Evolutionary conservation across 2,329 filamentous ascomycete genomes (phyloP).

Genomic region (Verticillium klebahnii): DNA sequence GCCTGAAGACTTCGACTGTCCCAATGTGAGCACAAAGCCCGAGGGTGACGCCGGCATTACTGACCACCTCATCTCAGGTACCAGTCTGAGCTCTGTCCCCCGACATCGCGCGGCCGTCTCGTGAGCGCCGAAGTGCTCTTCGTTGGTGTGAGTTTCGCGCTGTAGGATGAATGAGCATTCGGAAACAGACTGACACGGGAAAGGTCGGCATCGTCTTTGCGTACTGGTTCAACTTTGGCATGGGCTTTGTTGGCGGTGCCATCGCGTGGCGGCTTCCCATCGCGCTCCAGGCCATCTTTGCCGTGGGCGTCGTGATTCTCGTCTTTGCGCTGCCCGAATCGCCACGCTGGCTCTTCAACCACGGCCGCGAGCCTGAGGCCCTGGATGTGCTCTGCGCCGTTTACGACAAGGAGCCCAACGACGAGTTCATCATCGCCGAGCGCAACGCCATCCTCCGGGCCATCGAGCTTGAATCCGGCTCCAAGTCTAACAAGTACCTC

Average conservation of each 20-base stretch:
- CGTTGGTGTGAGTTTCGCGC: constrained; percentile 20
- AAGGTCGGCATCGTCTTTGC: constrained; percentile 25
- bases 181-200: neutral
- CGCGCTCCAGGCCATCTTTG: constrained; percentile 26
- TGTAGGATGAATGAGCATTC: no score
- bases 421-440: no score
- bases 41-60: neutral
- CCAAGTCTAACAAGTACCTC: no score
- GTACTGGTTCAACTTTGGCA: constrained; percentile 24
- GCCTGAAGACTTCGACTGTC: constrained; percentile 28
- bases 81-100: constrained; percentile 39
- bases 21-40: constrained; percentile 19
- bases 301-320: constrained; percentile 23
- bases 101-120: constrained; percentile 34
- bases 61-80: constrained; percentile 18
- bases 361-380: constrained; percentile 27
- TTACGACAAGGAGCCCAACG: no score
- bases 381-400: constrained; percentile 12
- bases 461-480: no score
- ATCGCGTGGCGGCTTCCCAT: constrained; percentile 18
- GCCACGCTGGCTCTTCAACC: constrained; percentile 31
- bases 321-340: constrained; percentile 34
- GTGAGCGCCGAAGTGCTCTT: constrained; percentile 33
- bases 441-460: no score
- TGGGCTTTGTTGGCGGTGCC: constrained; percentile 21